A percentile compares a stretch with the other conserved stretches of the same genome.
These are phyloP conservation scores for Ustilago loliicola DNA, from an alignment of 1,284 basidiomycete species.

Conservation along the genomic window DNA sequence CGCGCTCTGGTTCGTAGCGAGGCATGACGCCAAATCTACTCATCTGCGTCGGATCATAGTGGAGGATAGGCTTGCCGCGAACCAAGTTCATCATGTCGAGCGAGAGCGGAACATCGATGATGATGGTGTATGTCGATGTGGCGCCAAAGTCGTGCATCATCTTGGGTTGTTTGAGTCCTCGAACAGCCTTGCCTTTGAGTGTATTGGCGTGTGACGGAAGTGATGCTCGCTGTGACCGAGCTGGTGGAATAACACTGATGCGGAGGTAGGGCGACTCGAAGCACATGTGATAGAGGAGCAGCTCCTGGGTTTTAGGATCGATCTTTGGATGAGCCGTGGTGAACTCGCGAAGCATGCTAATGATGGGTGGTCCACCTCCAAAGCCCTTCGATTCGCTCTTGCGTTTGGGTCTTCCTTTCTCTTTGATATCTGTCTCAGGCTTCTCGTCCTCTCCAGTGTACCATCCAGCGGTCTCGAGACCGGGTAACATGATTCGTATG, in stretches of 20 bases:
- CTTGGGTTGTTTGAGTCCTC: slow-evolving; percentile 65
- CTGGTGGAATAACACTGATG: slow-evolving; percentile 72
- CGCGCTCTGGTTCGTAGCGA: slow-evolving; percentile 67
- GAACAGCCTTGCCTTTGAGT: slow-evolving; percentile 57
- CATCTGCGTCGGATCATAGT: slow-evolving; percentile 71
- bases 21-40: slow-evolving; percentile 73
- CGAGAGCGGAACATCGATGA: slow-evolving; percentile 73
- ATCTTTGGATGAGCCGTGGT: slow-evolving; percentile 73
- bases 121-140: slow-evolving; percentile 71
- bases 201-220: slow-evolving; percentile 18
- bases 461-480: slow-evolving; percentile 73
- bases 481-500: slow-evolving; percentile 72
- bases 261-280: slow-evolving; percentile 72
- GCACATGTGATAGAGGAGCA: slow-evolving; percentile 73
- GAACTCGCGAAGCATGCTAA: slow-evolving; percentile 72
- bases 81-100: slow-evolving; percentile 73
- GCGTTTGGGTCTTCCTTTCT: not conserved
- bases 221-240: not conserved
- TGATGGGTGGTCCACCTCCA: slow-evolving; percentile 41
- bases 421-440: slow-evolving; percentile 7
- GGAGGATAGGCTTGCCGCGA: slow-evolving; percentile 72
- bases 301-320: slow-evolving; percentile 73
- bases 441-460: slow-evolving; percentile 63
- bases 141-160: slow-evolving; percentile 75
- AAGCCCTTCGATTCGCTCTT: slow-evolving; percentile 28